Base-by-base conservation (phyloP, 352 stramenopile species). In the Pythium plurisporium region DNA sequence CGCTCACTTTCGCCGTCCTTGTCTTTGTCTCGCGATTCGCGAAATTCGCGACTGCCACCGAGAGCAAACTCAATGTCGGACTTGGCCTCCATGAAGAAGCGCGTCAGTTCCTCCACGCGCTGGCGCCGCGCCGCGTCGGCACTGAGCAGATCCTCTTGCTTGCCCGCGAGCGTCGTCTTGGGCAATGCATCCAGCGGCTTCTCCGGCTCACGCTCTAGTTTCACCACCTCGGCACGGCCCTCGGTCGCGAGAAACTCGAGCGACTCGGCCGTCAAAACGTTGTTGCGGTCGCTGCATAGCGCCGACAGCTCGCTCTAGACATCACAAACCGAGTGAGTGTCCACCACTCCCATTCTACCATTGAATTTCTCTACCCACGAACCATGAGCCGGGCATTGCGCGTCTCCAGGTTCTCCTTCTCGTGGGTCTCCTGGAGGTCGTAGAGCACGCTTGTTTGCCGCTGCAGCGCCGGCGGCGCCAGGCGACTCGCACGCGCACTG, bases 1-100 rank as follows among this genome's bases (percentile, higher is more conserved):
- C 68, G 62, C 42, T 91, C 77, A 17, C 61, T 77, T 31, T 91
- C 79, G 4, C 62, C 61, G 31, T 91, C 85, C 42, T 80, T 83
- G 26, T 88, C 79, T 25, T 83, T 83, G 31, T 90, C 80, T 33
- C 86, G 87, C 10, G 64, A 43, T 36, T 92, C 83, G 20, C 81
- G 76, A 46, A 85, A 85, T 26, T 90, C 81, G 7, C 79, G 70
- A 2, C 73, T 79, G 19, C 82, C 76, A 31, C 85, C 83, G 9
- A 93, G 61, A 11, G 82, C 82, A 70, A 95, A 95, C 55, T 95
- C 85, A 53, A 95, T 95, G 52, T 95, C 86, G 22, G 83, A 93
- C 56, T 94, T 95, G 52, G 83, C 82, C 55, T 95, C 86, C 83
- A 95, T 93, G 52, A 95, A 95, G 64, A 95, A 95, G 2, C 86